Percentiles rank a stretch among this genome's conserved stretches.
Conservation (phyloP, 768 basidiomycete species). For the Psilocybe subaeruginosa region DNA sequence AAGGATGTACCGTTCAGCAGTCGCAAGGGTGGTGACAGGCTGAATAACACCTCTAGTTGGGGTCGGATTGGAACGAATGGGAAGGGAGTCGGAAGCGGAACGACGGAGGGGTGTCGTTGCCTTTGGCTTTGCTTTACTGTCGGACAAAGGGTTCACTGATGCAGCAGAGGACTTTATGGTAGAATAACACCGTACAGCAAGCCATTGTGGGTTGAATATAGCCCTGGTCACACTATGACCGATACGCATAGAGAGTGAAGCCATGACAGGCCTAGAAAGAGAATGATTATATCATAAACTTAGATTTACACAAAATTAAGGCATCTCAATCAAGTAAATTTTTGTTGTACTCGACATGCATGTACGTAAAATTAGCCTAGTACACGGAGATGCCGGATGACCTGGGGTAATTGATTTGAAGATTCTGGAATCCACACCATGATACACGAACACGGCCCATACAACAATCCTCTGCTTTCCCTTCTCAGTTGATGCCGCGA, state of each 20-base stretch:
- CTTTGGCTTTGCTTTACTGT: constrained; percentile 75
- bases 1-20: constrained; percentile 82
- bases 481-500: constrained; percentile 10
- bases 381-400: constrained; percentile 25
- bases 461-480: constrained; percentile 11
- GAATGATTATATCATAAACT: not conserved
- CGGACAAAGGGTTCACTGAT: constrained; percentile 28
- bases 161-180: not conserved
- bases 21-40: constrained; percentile 81
- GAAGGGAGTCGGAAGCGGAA: constrained; percentile 82
- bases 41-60: constrained; percentile 82
- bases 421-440: constrained; percentile 12
- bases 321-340: constrained; percentile 26
- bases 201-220: not conserved
- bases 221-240: not conserved
- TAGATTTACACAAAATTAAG: constrained; percentile 8
- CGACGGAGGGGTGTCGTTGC: constrained; percentile 79
- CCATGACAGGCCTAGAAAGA: not conserved
- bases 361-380: constrained; percentile 27
- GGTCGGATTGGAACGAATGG: constrained; percentile 85
- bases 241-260: not conserved
- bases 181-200: not conserved
- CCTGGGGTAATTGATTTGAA: constrained; percentile 31
- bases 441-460: constrained; percentile 6
- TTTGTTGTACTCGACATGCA: constrained; percentile 22